phyloP scores from a whole-genome alignment of 2,329 filamentous ascomycete genomes.

The Diaporthe destruens region DNA sequence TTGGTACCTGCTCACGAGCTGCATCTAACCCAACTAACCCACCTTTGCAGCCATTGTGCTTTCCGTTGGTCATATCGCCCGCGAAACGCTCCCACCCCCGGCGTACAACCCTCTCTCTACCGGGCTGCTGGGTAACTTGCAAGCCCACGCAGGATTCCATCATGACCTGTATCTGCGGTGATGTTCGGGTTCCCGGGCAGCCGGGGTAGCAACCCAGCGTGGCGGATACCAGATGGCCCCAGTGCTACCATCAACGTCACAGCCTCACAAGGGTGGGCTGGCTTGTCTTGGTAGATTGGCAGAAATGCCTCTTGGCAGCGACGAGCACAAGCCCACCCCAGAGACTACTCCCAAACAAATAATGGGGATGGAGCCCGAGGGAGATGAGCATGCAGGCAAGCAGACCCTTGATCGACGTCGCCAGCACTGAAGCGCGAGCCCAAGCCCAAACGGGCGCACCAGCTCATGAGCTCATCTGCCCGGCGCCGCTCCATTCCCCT shows the following conservation, averaged over 20 bases:
- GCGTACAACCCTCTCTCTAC: conserved; percentile 1
- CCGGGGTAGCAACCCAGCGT: conserved; percentile 12
- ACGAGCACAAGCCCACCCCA: conserved; percentile 5
- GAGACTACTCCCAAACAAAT: not conserved
- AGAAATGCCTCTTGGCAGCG: not conserved
- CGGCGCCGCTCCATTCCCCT: conserved; percentile 31
- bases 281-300: not conserved
- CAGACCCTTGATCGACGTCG: conserved; percentile 10
- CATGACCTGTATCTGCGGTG: conserved; percentile 14
- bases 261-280: conserved; percentile 7
- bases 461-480: conserved; percentile 32
- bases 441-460: conserved; percentile 16
- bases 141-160: not conserved
- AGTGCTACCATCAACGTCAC: conserved; percentile 31
- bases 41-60: not conserved
- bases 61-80: conserved; percentile 6
- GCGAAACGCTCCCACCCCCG: conserved; percentile 24
- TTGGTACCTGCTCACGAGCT: conserved; percentile 15
- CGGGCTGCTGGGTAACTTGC: not conserved
- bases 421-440: not conserved
- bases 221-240: conserved; percentile 29
- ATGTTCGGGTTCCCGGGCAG: conserved; percentile 1
- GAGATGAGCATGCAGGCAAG: conserved; percentile 27
- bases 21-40: not conserved
- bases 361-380: conserved; percentile 30